These are phyloP conservation scores for Simplicillium sp. DNA, from an alignment of 2,329 filamentous ascomycete species.

Conservation along the genomic window DNA sequence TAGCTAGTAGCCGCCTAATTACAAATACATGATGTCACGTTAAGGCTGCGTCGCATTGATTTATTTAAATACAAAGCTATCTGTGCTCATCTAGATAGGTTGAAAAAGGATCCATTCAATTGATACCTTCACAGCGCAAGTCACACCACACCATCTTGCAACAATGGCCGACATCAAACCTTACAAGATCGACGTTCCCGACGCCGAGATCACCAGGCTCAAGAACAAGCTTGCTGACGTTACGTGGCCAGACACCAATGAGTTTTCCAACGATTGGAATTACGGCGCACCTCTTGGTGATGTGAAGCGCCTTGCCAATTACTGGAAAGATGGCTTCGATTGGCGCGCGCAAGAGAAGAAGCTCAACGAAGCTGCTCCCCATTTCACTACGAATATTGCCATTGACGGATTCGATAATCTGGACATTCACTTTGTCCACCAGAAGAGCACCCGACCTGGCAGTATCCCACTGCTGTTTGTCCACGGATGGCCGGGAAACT, in stretches of 20 bases:
- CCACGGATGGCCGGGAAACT: slow-evolving; percentile 51
- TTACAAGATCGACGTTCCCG: slow-evolving; percentile 17
- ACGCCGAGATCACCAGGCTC: slow-evolving; percentile 12
- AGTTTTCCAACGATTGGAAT: slow-evolving; percentile 9
- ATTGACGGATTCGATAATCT: slow-evolving; percentile 46
- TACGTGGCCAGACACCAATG: slow-evolving; percentile 11
- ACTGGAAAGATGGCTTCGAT: slow-evolving; percentile 36
- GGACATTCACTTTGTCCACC: slow-evolving; percentile 52
- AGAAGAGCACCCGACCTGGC: slow-evolving; percentile 33
- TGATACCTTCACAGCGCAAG: background rate
- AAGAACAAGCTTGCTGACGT: slow-evolving; percentile 14
- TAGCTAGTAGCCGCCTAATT: too few relatives aligned
- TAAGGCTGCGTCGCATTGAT: too few relatives aligned
- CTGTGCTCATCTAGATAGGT: too few relatives aligned
- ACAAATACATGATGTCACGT: too few relatives aligned
- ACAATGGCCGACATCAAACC: slow-evolving; percentile 13
- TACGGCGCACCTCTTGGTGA: slow-evolving; percentile 15
- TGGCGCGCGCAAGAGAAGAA: slow-evolving; percentile 46
- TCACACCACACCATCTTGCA: background rate
- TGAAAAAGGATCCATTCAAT: too few relatives aligned
- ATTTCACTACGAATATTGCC: slow-evolving; percentile 38
- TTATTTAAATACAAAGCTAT: too few relatives aligned
- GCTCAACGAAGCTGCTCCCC: slow-evolving; percentile 42
- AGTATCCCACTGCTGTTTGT: slow-evolving; percentile 52
- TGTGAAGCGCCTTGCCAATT: slow-evolving; percentile 15